Evolutionary conservation across 1,284 basidiomycete species (phyloP), one percentile per base, ranked within the genome.

Genomic region (Irpex rosettiformis): DNA sequence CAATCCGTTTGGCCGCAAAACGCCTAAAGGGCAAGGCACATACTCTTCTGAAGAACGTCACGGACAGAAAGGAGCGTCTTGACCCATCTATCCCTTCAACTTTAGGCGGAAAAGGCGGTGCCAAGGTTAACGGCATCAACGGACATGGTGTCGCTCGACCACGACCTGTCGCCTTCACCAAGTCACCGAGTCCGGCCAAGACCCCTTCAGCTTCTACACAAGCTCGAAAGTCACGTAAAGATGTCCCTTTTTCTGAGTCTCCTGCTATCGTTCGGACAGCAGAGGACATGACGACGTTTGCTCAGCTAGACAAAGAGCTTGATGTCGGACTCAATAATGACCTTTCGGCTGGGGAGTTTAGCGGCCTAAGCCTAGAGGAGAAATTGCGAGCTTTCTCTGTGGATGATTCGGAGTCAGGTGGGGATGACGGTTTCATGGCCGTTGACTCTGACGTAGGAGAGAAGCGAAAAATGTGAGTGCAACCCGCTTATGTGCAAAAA

Each of bases 21-120:
- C 87, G 91, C 51, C 81, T 97, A 65, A 83, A 84, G 65, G 77
- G 79, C 64, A 94, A 95, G 72, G 88, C 93, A 0, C 89, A 94
- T 59, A 81, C 87, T 65, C 81, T 98, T 27, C 83, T 98, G 29
- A 85, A 86, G 66, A 89, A 96, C 67, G 87, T 98, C 63, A 91
- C 90, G 1, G 96, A 98, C 72, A 85, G 87, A 62, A 89, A 88
- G 67, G 94, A 96, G 64, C 82, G 88, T 55, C 75, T 77, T 4
- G 88, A 88, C 65, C 88, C 86, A 18, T 69, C 69, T 61, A 85
- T 85, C 52, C 85, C 85, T 28, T 67, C 75, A 49, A 75, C 82
- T 61, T 73, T 83, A n/a, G 75, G 76, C 59, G 60, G 61, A 3
- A 63, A 64, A 18, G 61, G 64, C 13, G 58, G 64, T 42, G 64